Evolutionary conservation across 352 stramenopile species (phyloP), one percentile per base, ranked within the genome.

Genomic region (Phytopythium sindhum): DNA sequence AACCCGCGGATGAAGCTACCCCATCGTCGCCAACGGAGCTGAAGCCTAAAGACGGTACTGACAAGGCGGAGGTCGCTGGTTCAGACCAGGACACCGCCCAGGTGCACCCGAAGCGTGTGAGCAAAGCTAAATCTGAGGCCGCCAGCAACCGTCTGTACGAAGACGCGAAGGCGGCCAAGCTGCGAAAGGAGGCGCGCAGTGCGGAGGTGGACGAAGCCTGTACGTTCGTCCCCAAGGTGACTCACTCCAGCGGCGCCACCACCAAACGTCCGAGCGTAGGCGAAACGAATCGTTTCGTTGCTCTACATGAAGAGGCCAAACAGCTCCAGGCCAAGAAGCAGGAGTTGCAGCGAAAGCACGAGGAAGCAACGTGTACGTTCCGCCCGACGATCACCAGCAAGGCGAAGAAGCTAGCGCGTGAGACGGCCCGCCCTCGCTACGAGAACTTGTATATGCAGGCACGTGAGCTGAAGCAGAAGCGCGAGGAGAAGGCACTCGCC

Each of bases 391-490:
- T 92, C 31, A 90, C 83, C 0, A 73, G 75, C 10, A 82, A 86
- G 59, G 80, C 80, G 1, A 88, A 83, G 59, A 80, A 76, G 47
- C 63, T 90, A 33, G 44, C 79, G 15, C 67, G 72, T 28, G 73
- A 70, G 21, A 74, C 57, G 4, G 60, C 67, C 11, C 74, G 70
- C 4, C 74, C 80, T 24, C 75, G 84, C 50, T 91, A 84, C 53
- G 86, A 95, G 68, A 90, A 91, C 44, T 54, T 95, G 0, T 95
- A 95, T 60, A 78, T 80, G 31, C 67, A 93, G 2, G 82, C 82
- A 12, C 68, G 84, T 35, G 74, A 88, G 54, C 72, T 92, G 11
- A 80, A 89, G 55, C 71, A 75, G 26, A 92, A 90, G 44, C 72
- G 84, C 12, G 82, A 91, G 39, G 79, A 86, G 39, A 93, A 90